Percentiles rank a stretch among this genome's conserved stretches.
Evolutionary conservation across 192 early-diverging fungal species (phyloP).

Genomic region (Umbelopsis sp.): DNA sequence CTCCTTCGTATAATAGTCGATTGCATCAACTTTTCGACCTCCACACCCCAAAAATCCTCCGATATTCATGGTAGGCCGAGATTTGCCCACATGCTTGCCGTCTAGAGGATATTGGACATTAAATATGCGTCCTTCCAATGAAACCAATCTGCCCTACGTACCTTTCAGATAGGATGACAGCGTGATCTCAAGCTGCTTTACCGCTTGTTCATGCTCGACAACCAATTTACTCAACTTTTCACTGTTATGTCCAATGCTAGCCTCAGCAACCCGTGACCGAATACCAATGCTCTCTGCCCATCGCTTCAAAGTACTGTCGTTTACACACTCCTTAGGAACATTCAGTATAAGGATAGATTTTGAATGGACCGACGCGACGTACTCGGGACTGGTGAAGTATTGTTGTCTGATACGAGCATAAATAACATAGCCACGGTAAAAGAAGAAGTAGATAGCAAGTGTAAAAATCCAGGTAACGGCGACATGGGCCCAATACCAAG

Average conservation of each 20-base stretch:
- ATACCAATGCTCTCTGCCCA: slow-evolving; percentile 47
- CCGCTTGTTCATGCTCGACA: slow-evolving; percentile 62
- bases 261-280: slow-evolving; percentile 52
- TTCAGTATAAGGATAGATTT: slow-evolving; percentile 70
- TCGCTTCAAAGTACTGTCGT: slow-evolving; percentile 47
- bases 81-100: slow-evolving; percentile 37
- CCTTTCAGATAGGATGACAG: slow-evolving; percentile 62
- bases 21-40: slow-evolving; percentile 66
- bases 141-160: slow-evolving; percentile 19
- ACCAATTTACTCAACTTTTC: slow-evolving; percentile 68
- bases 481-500: slow-evolving; percentile 71
- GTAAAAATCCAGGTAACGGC: slow-evolving; percentile 67
- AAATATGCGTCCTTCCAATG: not conserved
- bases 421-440: slow-evolving; percentile 57
- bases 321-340: slow-evolving; percentile 58
- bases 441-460: slow-evolving; percentile 50
- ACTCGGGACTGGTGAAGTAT: slow-evolving; percentile 59
- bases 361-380: slow-evolving; percentile 63
- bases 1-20: slow-evolving; percentile 69
- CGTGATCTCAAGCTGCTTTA: slow-evolving; percentile 66
- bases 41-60: slow-evolving; percentile 42
- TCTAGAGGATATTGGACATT: not conserved
- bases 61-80: slow-evolving; percentile 44
- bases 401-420: slow-evolving; percentile 55
- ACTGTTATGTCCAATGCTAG: slow-evolving; percentile 68